Percentiles rank a stretch among this genome's conserved stretches.
Evolutionary conservation across 352 stramenopile genomes (phyloP).

Genomic region (Thraustochytrium striatum): DNA sequence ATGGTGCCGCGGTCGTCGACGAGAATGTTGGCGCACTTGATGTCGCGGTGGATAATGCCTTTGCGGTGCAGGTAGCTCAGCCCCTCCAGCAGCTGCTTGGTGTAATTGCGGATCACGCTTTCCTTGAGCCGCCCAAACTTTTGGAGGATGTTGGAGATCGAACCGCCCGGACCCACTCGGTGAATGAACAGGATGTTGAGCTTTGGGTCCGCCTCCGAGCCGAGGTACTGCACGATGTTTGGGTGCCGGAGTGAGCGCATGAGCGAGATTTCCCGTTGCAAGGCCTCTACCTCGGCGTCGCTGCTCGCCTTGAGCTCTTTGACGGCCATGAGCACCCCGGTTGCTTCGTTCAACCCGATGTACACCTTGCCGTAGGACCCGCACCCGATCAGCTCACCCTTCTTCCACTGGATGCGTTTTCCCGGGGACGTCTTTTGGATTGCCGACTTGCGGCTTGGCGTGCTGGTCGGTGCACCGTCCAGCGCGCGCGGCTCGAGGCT

Average conservation of each 20-base stretch:
- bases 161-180: slow-evolving; percentile 40
- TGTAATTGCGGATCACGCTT: slow-evolving; percentile 37
- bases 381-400: slow-evolving; percentile 85
- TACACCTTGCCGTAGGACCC: slow-evolving; percentile 93
- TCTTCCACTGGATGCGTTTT: slow-evolving; percentile 75
- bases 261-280: slow-evolving; percentile 24
- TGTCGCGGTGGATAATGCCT: slow-evolving; percentile 75
- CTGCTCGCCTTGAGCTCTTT: slow-evolving; percentile 59
- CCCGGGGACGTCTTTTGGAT: too few relatives aligned
- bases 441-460: too few relatives aligned
- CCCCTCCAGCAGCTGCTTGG: slow-evolving; percentile 58
- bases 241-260: slow-evolving; percentile 29
- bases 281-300: slow-evolving; percentile 13
- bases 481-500: too few relatives aligned
- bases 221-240: slow-evolving; percentile 48
- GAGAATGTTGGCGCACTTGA: slow-evolving; percentile 82
- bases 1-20: slow-evolving; percentile 72
- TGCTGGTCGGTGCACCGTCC: too few relatives aligned
- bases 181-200: slow-evolving; percentile 32
- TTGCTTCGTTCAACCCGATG: slow-evolving; percentile 84
- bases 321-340: slow-evolving; percentile 79
- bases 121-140: slow-evolving; percentile 29
- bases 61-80: slow-evolving; percentile 76
- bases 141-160: slow-evolving; percentile 6
- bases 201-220: slow-evolving; percentile 22